These are phyloP conservation scores for Cucurbita moschata DNA, from an alignment of 306 rosid genomes.

Conservation along the genomic window DNA sequence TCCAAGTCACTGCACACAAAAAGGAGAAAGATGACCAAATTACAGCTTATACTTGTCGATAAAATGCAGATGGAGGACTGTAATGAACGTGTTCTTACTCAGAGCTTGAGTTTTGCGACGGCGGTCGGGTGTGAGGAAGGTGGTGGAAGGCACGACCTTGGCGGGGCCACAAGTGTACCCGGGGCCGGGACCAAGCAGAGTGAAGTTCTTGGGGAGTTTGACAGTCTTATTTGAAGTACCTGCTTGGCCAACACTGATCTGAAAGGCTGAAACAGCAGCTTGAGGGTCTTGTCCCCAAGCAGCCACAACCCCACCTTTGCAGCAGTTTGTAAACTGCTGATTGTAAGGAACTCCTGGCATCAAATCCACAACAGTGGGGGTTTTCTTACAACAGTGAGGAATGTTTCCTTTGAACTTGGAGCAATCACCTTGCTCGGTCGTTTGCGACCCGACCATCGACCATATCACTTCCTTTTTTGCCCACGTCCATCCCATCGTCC, in stretches of 20 bases:
- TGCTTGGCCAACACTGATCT: constrained; percentile 64
- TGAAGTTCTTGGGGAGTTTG: constrained; percentile 73
- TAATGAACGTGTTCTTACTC: constrained; percentile 31
- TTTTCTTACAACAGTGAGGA: constrained; percentile 85
- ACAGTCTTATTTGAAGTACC: constrained; percentile 82
- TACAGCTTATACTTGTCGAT: neutral
- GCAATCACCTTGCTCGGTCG: constrained; percentile 95
- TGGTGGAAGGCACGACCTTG: constrained; percentile 72
- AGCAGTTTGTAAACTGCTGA: constrained; percentile 74
- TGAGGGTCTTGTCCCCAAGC: constrained; percentile 96
- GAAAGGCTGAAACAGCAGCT: constrained; percentile 66
- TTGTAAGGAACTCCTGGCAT: constrained; percentile 94
- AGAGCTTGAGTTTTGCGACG: constrained; percentile 93
- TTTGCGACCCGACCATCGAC: constrained; percentile 64
- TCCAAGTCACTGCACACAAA: constrained; percentile 82
- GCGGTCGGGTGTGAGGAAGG: constrained; percentile 46
- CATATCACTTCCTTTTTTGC: constrained; percentile 83
- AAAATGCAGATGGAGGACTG: neutral
- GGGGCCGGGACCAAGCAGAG: constrained; percentile 75
- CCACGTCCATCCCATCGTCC: constrained; percentile 95
- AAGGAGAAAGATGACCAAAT: neutral
- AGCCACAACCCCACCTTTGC: constrained; percentile 81
- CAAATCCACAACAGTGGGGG: constrained; percentile 72
- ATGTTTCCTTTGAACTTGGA: constrained; percentile 65
- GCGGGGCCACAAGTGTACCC: constrained; percentile 92